These are phyloP conservation scores for Malbranchea zuffiana DNA, from an alignment of 2,329 filamentous ascomycete species.

Conservation along the genomic window DNA sequence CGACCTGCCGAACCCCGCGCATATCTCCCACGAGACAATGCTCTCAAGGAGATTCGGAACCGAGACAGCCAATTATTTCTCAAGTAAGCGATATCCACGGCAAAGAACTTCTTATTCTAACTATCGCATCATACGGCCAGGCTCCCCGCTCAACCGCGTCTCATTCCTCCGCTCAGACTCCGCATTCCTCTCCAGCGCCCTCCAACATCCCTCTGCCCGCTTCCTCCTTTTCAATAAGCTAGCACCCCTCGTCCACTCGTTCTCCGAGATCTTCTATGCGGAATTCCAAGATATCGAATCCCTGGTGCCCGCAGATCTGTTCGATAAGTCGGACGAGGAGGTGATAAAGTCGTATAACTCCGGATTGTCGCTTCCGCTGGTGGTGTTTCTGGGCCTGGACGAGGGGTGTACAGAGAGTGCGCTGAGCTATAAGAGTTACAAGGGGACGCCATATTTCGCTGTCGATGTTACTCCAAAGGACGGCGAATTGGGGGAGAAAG, in stretches of 20 bases:
- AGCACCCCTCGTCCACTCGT: conserved; percentile 56
- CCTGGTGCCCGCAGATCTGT: conserved; percentile 62
- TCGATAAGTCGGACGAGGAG: conserved; percentile 60
- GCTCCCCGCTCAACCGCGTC: conserved; percentile 40
- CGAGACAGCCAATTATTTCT: conserved; percentile 43
- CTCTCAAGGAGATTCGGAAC: conserved; percentile 39
- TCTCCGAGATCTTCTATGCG: conserved; percentile 55
- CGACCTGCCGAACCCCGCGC: conserved; percentile 49
- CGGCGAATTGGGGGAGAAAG: conserved; percentile 49
- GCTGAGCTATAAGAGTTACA: conserved; percentile 49
- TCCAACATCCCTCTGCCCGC: conserved; percentile 37
- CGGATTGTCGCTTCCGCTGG: conserved; percentile 51
- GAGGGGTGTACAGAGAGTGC: conserved; percentile 44
- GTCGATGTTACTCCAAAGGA: conserved; percentile 73
- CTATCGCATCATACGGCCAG: conserved; percentile 22
- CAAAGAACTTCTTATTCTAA: neutral
- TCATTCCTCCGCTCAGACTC: conserved; percentile 41
- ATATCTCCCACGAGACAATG: conserved; percentile 48
- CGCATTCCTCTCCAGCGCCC: conserved; percentile 37
- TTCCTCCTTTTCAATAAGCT: conserved; percentile 76
- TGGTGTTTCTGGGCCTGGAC: conserved; percentile 78
- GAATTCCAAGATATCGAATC: conserved; percentile 56
- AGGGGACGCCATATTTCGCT: conserved; percentile 76
- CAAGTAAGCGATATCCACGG: conserved; percentile 27
- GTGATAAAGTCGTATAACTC: conserved; percentile 65